Percentiles rank a stretch among this genome's conserved stretches.
Evolutionary conservation across 352 stramenopile species (phyloP).

Genomic region (Pythium aristosporum): DNA sequence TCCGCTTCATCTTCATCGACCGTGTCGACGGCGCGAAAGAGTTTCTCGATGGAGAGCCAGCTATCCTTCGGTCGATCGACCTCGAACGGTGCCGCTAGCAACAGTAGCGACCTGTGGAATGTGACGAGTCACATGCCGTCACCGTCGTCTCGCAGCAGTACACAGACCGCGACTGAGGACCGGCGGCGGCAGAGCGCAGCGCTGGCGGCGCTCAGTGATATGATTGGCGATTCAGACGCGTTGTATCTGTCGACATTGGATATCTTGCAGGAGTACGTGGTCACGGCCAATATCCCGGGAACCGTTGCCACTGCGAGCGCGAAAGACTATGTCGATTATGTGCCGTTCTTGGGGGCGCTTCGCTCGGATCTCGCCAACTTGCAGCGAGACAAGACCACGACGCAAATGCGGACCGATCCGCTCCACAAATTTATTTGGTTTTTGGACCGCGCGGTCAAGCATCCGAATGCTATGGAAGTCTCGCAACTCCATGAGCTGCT

Average conservation of each 20-base stretch:
- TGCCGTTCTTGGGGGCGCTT: constrained; percentile 78
- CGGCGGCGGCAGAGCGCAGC: constrained; percentile 64
- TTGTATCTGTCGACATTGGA: constrained; percentile 78
- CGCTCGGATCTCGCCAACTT: constrained; percentile 78
- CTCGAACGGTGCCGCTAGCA: constrained; percentile 2
- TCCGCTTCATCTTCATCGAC: constrained; percentile 23
- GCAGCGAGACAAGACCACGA: constrained; percentile 76
- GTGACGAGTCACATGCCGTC: constrained; percentile 70
- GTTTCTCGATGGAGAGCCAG: constrained; percentile 9
- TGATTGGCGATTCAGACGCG: constrained; percentile 82
- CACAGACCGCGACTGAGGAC: constrained; percentile 48
- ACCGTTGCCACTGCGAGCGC: constrained; percentile 42
- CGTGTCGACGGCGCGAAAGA: not conserved
- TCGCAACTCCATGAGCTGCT: constrained; percentile 72
- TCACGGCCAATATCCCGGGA: constrained; percentile 68
- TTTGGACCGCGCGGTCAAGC: constrained; percentile 77
- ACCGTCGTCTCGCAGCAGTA: constrained; percentile 22
- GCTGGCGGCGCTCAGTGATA: constrained; percentile 65
- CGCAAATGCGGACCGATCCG: constrained; percentile 65
- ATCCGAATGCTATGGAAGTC: constrained; percentile 58
- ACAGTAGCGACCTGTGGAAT: constrained; percentile 54
- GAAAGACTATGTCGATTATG: constrained; percentile 86
- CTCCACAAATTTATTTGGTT: constrained; percentile 91
- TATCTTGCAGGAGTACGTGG: constrained; percentile 76
- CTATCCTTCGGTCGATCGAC: not conserved